Percentiles rank a stretch among this genome's conserved stretches.
Evolutionary conservation across 768 basidiomycete species (phyloP).

Genomic region (Lanmaoa rubissima): DNA sequence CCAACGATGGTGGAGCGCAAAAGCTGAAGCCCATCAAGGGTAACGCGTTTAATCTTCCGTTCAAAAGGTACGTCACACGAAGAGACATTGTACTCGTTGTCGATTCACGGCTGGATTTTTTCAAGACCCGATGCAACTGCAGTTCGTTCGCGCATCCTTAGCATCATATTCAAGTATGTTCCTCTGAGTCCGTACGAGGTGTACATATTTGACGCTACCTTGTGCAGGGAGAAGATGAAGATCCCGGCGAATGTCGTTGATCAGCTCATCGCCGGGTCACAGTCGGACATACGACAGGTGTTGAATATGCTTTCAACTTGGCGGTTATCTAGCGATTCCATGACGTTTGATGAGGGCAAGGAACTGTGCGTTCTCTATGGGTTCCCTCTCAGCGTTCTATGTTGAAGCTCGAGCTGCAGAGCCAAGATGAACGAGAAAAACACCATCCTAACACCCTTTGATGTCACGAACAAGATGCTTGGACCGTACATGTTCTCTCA

Average conservation of each 20-base stretch:
- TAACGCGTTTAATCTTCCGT: constrained; percentile 74
- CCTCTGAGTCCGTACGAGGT: background rate
- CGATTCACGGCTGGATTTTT: background rate
- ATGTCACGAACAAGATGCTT: constrained; percentile 82
- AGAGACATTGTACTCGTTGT: background rate
- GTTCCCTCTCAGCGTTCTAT: background rate
- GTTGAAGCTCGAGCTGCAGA: constrained; percentile 39
- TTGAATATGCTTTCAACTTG: constrained; percentile 98
- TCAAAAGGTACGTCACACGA: constrained; percentile 58
- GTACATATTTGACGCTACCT: background rate
- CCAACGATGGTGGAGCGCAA: constrained; percentile 82
- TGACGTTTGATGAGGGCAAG: constrained; percentile 93
- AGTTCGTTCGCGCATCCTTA: constrained; percentile 84
- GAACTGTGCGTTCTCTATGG: constrained; percentile 57
- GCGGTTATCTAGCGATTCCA: constrained; percentile 76
- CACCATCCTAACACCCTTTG: constrained; percentile 87
- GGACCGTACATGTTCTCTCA: constrained; percentile 89
- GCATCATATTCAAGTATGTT: constrained; percentile 85
- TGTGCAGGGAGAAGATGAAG: constrained; percentile 82
- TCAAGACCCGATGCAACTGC: constrained; percentile 70
- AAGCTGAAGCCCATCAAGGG: constrained; percentile 84
- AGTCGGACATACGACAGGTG: constrained; percentile 96
- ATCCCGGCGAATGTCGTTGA: constrained; percentile 90
- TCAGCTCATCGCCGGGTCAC: constrained; percentile 82
- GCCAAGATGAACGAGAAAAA: constrained; percentile 92